phyloP scores from a whole-genome alignment of 306 rosid genomes.

The Fragaria nilgerrensis region DNA sequence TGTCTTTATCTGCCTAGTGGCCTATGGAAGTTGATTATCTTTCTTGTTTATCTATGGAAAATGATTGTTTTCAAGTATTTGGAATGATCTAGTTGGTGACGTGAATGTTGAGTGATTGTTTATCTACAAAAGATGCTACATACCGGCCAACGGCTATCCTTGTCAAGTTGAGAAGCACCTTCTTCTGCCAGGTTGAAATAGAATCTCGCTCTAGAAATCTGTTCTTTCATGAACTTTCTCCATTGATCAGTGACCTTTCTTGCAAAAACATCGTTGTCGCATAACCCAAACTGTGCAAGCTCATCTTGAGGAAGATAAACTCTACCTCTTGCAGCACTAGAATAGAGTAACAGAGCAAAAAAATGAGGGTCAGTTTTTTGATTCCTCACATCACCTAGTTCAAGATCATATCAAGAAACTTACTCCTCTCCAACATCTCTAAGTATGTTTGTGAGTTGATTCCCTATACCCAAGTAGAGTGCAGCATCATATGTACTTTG shows the following conservation, averaged over 20 bases:
- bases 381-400: too few species aligned
- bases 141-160: slow-evolving; percentile 95
- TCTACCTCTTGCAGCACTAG: slow-evolving; percentile 82
- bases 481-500: slow-evolving; percentile 63
- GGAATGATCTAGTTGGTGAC: neutral
- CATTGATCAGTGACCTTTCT: slow-evolving; percentile 56
- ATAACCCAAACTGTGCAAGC: slow-evolving; percentile 71
- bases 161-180: slow-evolving; percentile 84
- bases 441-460: slow-evolving; percentile 83
- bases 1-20: neutral
- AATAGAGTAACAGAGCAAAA: neutral
- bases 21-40: neutral
- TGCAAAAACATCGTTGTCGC: slow-evolving; percentile 59
- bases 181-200: slow-evolving; percentile 71
- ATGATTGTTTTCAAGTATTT: neutral
- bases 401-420: slow-evolving; percentile 21
- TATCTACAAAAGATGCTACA: neutral
- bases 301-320: slow-evolving; percentile 93
- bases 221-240: slow-evolving; percentile 83
- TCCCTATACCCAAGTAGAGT: slow-evolving; percentile 75
- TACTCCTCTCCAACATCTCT: slow-evolving; percentile 97
- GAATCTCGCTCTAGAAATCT: slow-evolving; percentile 75
- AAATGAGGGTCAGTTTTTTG: too few species aligned
- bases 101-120: neutral
- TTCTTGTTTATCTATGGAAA: neutral